Percentiles rank a stretch among this genome's conserved stretches.
Evolutionary conservation across 371 early-diverging fungal genomes (phyloP).

Genomic region (Mucor sp.): DNA sequence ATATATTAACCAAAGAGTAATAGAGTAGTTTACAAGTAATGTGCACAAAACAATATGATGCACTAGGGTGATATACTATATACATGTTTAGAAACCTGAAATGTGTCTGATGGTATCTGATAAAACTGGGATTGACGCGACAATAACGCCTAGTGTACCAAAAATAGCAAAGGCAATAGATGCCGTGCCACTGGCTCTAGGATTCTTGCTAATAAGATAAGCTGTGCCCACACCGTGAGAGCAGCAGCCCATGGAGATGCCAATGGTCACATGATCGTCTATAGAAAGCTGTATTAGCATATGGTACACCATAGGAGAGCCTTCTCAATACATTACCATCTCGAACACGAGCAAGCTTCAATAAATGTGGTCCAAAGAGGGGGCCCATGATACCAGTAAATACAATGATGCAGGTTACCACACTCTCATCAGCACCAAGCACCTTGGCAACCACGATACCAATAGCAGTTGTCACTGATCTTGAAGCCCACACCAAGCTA

Average conservation of each 20-base stretch:
- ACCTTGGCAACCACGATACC: conserved; percentile 36
- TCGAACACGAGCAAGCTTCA: conserved; percentile 28
- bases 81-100: conserved; percentile 14
- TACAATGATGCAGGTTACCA: conserved; percentile 30
- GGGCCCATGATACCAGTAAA: conserved; percentile 38
- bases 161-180: conserved; percentile 37
- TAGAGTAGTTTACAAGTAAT: too few relatives aligned
- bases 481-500: conserved; percentile 25
- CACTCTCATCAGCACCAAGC: conserved; percentile 27
- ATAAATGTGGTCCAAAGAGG: conserved; percentile 19
- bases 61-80: neutral
- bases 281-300: neutral
- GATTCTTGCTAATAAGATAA: conserved; percentile 28
- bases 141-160: conserved; percentile 31
- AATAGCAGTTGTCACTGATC: conserved; percentile 41
- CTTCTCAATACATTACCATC: conserved; percentile 14
- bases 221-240: conserved; percentile 42
- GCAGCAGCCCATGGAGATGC: conserved; percentile 35
- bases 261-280: conserved; percentile 42
- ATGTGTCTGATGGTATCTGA: conserved; percentile 14
- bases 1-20: too few relatives aligned
- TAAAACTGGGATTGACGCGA: conserved; percentile 31
- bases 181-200: conserved; percentile 31
- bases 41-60: neutral
- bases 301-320: neutral